phyloP scores from a whole-genome alignment of 163 green algal genomes.

The Chlamydomonas reinhardtii region DNA sequence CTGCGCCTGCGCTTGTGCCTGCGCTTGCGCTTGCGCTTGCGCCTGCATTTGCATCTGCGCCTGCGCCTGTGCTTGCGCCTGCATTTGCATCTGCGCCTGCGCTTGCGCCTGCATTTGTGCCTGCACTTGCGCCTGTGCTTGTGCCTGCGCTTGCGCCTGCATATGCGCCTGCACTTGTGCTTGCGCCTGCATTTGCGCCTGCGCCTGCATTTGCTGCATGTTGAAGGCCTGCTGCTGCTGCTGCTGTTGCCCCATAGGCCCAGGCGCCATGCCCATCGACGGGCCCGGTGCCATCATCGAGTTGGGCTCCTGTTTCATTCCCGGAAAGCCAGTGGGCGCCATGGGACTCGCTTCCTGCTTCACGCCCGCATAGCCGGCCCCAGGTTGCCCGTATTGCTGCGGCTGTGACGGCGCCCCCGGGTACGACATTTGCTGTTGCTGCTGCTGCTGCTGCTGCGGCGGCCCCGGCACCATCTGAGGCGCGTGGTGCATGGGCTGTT shows the following conservation, averaged over 20 bases:
- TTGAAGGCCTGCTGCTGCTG: constrained; percentile 10
- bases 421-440: neutral
- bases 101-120: constrained; percentile 23
- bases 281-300: neutral
- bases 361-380: too few relatives aligned
- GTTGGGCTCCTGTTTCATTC: too few relatives aligned
- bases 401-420: too few relatives aligned
- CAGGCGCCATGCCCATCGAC: too few relatives aligned
- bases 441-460: constrained; percentile 27
- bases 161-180: constrained; percentile 19
- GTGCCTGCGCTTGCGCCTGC: neutral
- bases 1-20: neutral
- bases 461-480: neutral
- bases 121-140: neutral
- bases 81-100: neutral
- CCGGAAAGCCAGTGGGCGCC: too few relatives aligned
- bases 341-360: too few relatives aligned
- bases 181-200: neutral
- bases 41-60: constrained; percentile 31
- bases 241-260: constrained; percentile 31
- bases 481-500: neutral
- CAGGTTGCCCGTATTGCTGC: too few relatives aligned
- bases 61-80: neutral
- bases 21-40: neutral
- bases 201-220: neutral